phyloP scores from a whole-genome alignment of 768 basidiomycete genomes.

The Dendrothele bispora region DNA sequence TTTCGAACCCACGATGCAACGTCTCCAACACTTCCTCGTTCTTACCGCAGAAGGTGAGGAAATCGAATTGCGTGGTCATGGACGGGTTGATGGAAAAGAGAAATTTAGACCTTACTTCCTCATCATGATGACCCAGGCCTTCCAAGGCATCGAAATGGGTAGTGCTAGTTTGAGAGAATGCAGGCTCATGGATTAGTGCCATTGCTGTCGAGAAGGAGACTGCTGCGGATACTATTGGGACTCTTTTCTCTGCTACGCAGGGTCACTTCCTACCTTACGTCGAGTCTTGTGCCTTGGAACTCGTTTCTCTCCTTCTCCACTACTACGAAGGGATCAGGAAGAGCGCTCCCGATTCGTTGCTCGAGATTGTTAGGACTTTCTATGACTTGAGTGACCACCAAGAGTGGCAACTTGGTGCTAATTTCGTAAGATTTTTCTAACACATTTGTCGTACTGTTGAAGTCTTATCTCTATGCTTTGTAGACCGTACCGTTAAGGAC shows the following conservation, averaged over 20 bases:
- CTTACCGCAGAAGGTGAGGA: slow-evolving; percentile 90
- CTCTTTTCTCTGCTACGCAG: slow-evolving; percentile 80
- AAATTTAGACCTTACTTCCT: slow-evolving; percentile 93
- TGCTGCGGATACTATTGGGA: slow-evolving; percentile 92
- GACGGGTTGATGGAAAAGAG: slow-evolving; percentile 94
- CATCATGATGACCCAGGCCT: slow-evolving; percentile 95
- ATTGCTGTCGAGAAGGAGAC: slow-evolving; percentile 99
- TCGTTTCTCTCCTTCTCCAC: slow-evolving; percentile 78
- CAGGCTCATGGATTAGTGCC: slow-evolving; percentile 94
- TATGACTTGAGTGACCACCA: slow-evolving; percentile 82
- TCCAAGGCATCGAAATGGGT: slow-evolving; percentile 85
- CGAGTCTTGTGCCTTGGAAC: slow-evolving; percentile 75
- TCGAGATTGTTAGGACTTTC: slow-evolving; percentile 88
- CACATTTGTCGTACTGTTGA: background rate
- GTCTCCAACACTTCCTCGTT: slow-evolving; percentile 84
- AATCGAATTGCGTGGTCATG: slow-evolving; percentile 91
- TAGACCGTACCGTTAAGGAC: slow-evolving; percentile 66
- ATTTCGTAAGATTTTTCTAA: slow-evolving; percentile 47
- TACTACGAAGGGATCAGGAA: slow-evolving; percentile 99
- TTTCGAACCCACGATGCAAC: slow-evolving; percentile 89
- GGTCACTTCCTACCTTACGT: slow-evolving; percentile 88
- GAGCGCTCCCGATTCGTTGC: slow-evolving; percentile 82
- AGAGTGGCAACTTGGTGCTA: slow-evolving; percentile 80
- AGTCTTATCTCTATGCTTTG: slow-evolving; percentile 12
- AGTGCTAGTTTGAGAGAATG: slow-evolving; percentile 90